Base-by-base conservation (phyloP, 352 stramenopile genomes). In the Phytophthora melonis region DNA sequence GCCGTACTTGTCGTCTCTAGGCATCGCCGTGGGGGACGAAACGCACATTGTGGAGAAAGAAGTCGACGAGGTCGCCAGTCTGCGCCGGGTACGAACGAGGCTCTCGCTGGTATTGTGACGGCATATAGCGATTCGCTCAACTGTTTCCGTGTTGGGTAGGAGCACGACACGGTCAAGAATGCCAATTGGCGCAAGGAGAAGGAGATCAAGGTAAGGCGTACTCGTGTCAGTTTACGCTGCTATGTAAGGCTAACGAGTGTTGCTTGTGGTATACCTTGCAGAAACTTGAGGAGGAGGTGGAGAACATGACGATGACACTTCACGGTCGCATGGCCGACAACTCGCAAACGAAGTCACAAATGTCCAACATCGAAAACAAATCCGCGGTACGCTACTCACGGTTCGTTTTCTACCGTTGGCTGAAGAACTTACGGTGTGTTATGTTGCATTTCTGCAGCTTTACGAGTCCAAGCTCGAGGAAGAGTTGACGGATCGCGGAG, bases 391-490 rank as follows among this genome's bases (percentile, higher is more conserved):
- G 73, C 41, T 30, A 55, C 34, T 32, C 16, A 63, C 10, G 0
- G 2, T 56, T 30, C 0, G 14, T 45, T 10, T 54, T 45, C 0
- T 19, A 19, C 11, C 45, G 25, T 34, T 25, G 27, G 18, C 19
- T 9, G 11, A 6, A 45, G 23, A 58, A 21, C 57, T 74, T 5
- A 72, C 7, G 14, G 3, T 32, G 19, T 1, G 21, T 4, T 16
- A 25, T 47, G 18, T 58, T 23, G 58, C 11, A 45, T 16, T 36
- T 57, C 18, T 70, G 27, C 63, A 94, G 84, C 80, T 92, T 8
- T 93, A 93, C 64, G 85, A 95, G 30, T 87, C 88, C 25, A 93
- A 93, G 49, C 69, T 95, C 5, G 88, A 93, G 5, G 88, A 93
- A 56, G 88, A 95, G 62, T 59, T 92, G 14, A 78, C 75, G 0